phyloP scores from a whole-genome alignment of 805 yeast species.

The Candida caryicola region DNA sequence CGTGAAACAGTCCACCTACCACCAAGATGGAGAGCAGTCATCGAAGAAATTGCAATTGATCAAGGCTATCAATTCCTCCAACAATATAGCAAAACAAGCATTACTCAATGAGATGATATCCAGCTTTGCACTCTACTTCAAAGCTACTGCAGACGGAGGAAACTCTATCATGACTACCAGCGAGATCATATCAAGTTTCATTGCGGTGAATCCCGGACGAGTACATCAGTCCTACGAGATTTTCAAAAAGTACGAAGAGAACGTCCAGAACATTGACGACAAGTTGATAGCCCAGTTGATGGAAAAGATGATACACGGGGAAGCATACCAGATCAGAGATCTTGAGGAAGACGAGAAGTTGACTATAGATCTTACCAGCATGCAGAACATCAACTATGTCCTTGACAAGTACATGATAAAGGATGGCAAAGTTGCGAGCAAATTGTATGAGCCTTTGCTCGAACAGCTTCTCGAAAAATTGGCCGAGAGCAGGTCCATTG shows the following conservation, averaged over 20 bases:
- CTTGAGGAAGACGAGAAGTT: conserved; percentile 22
- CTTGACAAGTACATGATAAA: neutral
- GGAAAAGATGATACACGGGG: conserved; percentile 38
- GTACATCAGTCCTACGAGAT: conserved; percentile 50
- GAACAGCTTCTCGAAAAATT: neutral
- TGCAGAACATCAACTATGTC: conserved; percentile 4
- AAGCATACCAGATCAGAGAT: conserved; percentile 23
- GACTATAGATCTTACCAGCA: neutral
- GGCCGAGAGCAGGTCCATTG: neutral
- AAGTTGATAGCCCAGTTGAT: conserved; percentile 26
- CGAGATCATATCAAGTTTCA: conserved; percentile 19
- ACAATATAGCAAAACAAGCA: conserved; percentile 6
- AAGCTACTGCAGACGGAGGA: neutral
- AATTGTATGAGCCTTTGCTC: neutral
- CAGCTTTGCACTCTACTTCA: conserved; percentile 11
- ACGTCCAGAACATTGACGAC: conserved; percentile 15
- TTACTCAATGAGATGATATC: conserved; percentile 11
- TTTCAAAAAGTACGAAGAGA: conserved; percentile 21
- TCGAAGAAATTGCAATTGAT: conserved; percentile 5
- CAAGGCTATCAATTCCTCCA: conserved; percentile 7
- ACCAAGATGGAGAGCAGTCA: conserved; percentile 4
- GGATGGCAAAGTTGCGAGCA: neutral
- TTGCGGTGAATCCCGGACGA: conserved; percentile 51
- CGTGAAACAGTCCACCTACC: neutral
- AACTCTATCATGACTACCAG: neutral